A percentile compares a stretch with the other conserved stretches of the same genome.
Conservation (phyloP, 495 filamentous ascomycete species). For the Neurospora cerealis region DNA sequence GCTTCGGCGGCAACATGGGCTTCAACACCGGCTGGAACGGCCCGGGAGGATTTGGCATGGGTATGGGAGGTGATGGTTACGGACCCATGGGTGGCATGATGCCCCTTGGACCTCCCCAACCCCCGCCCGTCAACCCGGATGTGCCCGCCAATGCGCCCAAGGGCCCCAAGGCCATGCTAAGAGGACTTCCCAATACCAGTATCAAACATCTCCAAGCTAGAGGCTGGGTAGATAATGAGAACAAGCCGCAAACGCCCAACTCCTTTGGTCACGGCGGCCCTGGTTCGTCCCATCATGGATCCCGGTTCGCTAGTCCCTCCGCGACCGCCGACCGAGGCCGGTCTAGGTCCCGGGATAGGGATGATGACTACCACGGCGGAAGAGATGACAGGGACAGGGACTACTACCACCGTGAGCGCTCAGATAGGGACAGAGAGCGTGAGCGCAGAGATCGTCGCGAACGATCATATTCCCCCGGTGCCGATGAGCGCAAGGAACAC, state of each 20-base stretch:
- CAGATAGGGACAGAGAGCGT: slow-evolving; percentile 22
- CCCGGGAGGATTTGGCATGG: not conserved
- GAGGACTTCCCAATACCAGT: slow-evolving; percentile 72
- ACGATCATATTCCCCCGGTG: slow-evolving; percentile 4
- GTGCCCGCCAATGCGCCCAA: slow-evolving; percentile 64
- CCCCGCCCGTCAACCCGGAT: slow-evolving; percentile 24
- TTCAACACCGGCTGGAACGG: not conserved
- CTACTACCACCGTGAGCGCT: slow-evolving; percentile 12
- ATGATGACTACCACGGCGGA: slow-evolving; percentile 14
- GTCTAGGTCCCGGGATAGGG: slow-evolving; percentile 8
- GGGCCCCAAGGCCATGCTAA: slow-evolving; percentile 86
- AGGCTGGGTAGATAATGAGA: slow-evolving; percentile 32
- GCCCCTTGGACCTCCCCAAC: slow-evolving; percentile 2
- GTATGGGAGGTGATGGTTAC: not conserved
- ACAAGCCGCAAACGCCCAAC: slow-evolving; percentile 25
- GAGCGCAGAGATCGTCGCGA: slow-evolving; percentile 15
- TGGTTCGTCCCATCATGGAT: not conserved
- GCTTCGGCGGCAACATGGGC: not conserved
- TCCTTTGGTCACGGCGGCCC: not conserved
- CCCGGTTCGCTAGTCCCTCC: not conserved
- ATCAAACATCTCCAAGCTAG: slow-evolving; percentile 42
- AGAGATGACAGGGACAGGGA: slow-evolving; percentile 17
- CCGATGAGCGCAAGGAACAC: slow-evolving; percentile 38
- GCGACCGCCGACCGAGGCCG: not conserved
- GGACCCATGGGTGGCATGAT: not conserved